These are phyloP conservation scores for Rhodosporidiobolus sp. DNA, from an alignment of 768 basidiomycete species.

Conservation along the genomic window DNA sequence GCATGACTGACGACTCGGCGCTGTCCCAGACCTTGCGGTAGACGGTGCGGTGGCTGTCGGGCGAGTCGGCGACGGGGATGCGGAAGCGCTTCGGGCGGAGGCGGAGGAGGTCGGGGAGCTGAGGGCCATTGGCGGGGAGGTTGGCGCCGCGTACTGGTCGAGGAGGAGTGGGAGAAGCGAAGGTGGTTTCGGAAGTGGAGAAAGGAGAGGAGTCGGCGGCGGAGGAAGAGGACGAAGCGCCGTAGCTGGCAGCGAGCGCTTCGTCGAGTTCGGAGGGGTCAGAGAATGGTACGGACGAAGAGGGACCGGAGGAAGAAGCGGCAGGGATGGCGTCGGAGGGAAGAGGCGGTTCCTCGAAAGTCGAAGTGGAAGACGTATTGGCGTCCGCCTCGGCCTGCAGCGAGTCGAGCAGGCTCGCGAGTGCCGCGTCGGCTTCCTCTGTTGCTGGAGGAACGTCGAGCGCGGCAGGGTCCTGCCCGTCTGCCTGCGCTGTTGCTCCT, in stretches of 20 bases:
- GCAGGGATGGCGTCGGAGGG: no score
- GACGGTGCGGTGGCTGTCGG: constrained; percentile 21
- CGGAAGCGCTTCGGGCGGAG: constrained; percentile 12
- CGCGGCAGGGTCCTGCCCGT: no score
- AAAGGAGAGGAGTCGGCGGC: not conserved
- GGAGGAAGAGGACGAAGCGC: not conserved
- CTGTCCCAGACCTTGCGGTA: constrained; percentile 13
- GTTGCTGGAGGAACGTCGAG: no score
- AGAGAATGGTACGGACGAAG: no score
- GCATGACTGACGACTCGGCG: not conserved
- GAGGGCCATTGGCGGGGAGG: constrained; percentile 4
- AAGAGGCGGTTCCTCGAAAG: no score
- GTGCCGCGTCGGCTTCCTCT: no score
- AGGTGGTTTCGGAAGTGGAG: not conserved
- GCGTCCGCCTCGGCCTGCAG: no score
- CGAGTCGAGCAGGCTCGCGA: no score
- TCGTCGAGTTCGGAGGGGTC: no score
- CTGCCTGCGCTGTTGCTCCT: not conserved
- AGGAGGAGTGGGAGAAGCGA: not conserved
- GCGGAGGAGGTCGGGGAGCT: constrained; percentile 6
- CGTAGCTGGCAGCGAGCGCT: no score
- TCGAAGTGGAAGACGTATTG: no score
- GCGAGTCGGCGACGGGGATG: constrained; percentile 12
- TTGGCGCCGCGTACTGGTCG: not conserved
- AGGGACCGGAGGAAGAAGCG: no score